phyloP scores from a whole-genome alignment of 2,329 filamentous ascomycete genomes.

The Aspergillus neoniger region DNA sequence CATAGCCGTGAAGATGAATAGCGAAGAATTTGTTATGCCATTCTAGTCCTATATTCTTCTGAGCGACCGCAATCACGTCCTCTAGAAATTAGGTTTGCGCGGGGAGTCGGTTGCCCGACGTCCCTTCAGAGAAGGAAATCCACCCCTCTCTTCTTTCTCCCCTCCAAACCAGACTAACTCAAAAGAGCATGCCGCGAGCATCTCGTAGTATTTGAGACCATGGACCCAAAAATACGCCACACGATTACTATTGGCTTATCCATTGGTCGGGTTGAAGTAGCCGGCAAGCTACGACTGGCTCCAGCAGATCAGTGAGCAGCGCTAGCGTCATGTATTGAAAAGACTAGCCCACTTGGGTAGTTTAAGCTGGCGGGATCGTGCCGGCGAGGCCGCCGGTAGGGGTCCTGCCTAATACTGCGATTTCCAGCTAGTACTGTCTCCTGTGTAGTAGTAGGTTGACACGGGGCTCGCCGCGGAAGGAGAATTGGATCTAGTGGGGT shows the following conservation, averaged over 20 bases:
- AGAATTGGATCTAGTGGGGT: background rate
- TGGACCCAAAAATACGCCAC: conserved; percentile 18
- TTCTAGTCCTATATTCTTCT: background rate
- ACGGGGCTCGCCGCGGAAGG: background rate
- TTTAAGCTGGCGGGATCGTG: background rate
- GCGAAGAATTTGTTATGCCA: background rate
- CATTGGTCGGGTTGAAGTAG: conserved; percentile 18
- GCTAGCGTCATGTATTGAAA: conserved; percentile 10
- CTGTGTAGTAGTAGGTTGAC: background rate
- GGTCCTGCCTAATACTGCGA: background rate
- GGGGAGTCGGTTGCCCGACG: background rate
- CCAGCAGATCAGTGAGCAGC: conserved; percentile 18
- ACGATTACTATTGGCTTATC: conserved; percentile 14
- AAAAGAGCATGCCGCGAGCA: background rate
- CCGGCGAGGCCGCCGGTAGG: background rate
- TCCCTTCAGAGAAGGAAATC: background rate
- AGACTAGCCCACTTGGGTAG: background rate
- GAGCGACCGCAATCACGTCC: background rate
- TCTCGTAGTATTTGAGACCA: background rate
- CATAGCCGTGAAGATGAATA: background rate
- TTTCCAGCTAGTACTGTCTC: background rate
- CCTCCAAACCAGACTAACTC: background rate
- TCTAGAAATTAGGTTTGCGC: background rate
- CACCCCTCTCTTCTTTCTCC: background rate
- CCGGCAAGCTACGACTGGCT: conserved; percentile 12